Evolutionary conservation across 2,329 filamentous ascomycete genomes (phyloP), one percentile per base, ranked within the genome.

Genomic region (Cercospora sp.): DNA sequence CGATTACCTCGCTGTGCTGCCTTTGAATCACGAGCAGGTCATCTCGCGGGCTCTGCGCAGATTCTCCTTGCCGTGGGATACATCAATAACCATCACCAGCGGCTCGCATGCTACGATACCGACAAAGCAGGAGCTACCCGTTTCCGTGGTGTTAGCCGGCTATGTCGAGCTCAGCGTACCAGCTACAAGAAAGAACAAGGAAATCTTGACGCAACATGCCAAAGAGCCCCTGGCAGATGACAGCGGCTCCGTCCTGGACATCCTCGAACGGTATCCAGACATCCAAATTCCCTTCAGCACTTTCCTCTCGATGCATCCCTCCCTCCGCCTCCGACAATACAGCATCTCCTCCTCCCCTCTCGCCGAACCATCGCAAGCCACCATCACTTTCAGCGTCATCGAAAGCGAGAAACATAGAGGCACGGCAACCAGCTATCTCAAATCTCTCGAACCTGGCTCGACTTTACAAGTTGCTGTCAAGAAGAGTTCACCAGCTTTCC

Each of bases 111-210:
- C 93, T 55, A 85, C 87, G 66, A 83, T 94, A 0, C 91, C 91
- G 0, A 84, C 82, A 0, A 86, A 84, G 62, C 84, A 80, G 1
- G 84, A 86, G 0, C 81, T 91, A 3, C 85, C 89, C 1, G 88
- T 88, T 0, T 82, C 82, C 12, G 87, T 88, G 65, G 81, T 93
- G 0, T 82, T 93, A 1, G 84, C 86, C 1, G 87, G 87, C 0
- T 92, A 91, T 68, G 87, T 93, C 2, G 91, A 93, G 78, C 82
- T 93, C 3, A 85, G 84, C 3, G 89, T 90, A 72, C 89, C 89
- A 0, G 90, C 89, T 1, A 92, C 89, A 5, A 30, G 45, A 20
- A 72, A 69, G 30, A 45, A 59, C 18, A 42, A 61, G 28, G 33
- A 64, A 5, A 45, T 65, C 6, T 26, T 70, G 12, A n/a, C 59